Conservation (phyloP, 1,284 basidiomycete species). For the Paramarasmius palmivorus region DNA sequence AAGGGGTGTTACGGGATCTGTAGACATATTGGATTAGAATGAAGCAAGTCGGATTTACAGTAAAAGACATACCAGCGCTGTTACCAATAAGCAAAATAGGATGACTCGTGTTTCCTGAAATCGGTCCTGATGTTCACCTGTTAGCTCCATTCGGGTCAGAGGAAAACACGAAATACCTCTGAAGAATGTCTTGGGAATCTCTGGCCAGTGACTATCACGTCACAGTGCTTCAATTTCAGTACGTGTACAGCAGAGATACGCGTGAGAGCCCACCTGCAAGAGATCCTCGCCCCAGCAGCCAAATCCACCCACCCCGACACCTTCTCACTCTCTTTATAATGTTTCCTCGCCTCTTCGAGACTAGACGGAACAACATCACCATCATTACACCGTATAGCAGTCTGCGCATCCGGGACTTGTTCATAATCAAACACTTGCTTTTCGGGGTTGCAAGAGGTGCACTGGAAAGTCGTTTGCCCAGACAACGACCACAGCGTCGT, state of each 20-base stretch:
- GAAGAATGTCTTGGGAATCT: conserved; percentile 16
- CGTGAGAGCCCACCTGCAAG: too few relatives aligned
- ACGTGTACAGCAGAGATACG: too few relatives aligned
- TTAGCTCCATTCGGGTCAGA: not conserved
- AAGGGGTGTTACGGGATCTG: conserved; percentile 12
- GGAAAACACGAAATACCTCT: conserved; percentile 5
- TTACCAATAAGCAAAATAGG: conserved; percentile 16
- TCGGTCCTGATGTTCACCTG: conserved; percentile 7
- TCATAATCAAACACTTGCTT: not conserved
- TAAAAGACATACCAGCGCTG: conserved; percentile 11
- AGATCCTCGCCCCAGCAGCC: too few relatives aligned
- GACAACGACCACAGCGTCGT: conserved; percentile 14
- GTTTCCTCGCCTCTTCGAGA: not conserved
- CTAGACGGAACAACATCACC: not conserved
- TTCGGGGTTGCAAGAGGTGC: conserved; percentile 13
- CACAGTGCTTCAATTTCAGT: too few relatives aligned
- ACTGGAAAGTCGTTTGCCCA: conserved; percentile 12
- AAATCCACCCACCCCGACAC: not conserved
- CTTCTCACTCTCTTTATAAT: not conserved
- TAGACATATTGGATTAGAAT: not conserved
- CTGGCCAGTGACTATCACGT: conserved; percentile 10
- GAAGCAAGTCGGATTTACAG: not conserved
- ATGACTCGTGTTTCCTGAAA: conserved; percentile 14
- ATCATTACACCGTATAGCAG: conserved; percentile 2
- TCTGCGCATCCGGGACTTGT: not conserved